Conservation (phyloP, 129 eudicot species). For the Scalesia atractyloides region DNA sequence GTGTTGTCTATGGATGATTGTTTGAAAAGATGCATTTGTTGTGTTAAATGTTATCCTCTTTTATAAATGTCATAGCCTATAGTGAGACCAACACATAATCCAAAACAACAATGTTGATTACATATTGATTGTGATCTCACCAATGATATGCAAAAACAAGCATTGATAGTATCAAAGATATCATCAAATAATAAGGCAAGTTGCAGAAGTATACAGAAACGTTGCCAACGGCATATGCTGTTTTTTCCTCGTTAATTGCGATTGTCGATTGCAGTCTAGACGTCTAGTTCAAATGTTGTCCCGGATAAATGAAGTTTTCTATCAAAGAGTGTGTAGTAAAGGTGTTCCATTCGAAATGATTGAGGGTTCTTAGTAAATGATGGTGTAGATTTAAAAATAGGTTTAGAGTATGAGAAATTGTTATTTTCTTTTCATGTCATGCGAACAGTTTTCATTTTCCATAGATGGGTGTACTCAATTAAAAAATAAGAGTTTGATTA, state of each 20-base stretch:
- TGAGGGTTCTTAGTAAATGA: no score
- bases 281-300: no score
- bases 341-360: no score
- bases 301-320: no score
- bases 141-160: slow-evolving; percentile 11
- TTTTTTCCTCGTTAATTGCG: background rate
- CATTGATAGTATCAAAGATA: background rate
- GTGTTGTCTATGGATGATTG: background rate
- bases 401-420: no score
- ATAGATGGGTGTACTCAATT: no score
- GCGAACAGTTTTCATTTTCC: no score
- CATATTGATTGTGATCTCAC: slow-evolving; percentile 6
- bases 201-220: background rate
- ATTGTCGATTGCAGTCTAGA: background rate
- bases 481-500: no score
- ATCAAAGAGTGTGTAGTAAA: no score
- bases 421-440: no score
- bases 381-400: no score
- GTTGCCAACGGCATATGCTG: background rate
- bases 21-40: slow-evolving; percentile 21
- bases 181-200: background rate
- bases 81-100: slow-evolving; percentile 4
- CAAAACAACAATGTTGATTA: slow-evolving; percentile 19
- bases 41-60: slow-evolving; percentile 24
- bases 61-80: slow-evolving; percentile 24